These are phyloP conservation scores for Boletus rex-veris DNA, from an alignment of 768 basidiomycete species.

Conservation along the genomic window DNA sequence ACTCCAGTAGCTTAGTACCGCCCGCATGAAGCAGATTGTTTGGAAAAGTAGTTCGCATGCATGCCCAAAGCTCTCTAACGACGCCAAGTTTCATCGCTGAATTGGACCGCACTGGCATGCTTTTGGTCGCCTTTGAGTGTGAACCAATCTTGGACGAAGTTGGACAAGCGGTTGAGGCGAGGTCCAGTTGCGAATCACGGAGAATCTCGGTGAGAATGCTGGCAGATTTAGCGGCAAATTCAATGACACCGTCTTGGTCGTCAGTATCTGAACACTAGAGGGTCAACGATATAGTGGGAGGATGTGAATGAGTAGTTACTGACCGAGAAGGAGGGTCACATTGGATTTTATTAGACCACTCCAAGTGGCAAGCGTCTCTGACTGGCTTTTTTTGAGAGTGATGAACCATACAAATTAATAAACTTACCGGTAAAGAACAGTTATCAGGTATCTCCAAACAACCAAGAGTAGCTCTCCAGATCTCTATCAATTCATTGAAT, in stretches of 20 bases:
- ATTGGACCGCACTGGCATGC: slow-evolving; percentile 30
- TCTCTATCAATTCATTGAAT: slow-evolving; percentile 46
- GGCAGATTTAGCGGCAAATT: slow-evolving; percentile 40
- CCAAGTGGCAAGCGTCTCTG: slow-evolving; percentile 55
- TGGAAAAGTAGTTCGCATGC: slow-evolving; percentile 43
- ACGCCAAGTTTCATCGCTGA: slow-evolving; percentile 55
- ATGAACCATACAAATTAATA: neutral
- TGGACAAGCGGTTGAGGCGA: slow-evolving; percentile 30
- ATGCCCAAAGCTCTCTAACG: slow-evolving; percentile 56
- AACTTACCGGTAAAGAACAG: slow-evolving; percentile 48
- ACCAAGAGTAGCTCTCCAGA: slow-evolving; percentile 50
- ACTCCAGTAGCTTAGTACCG: slow-evolving; percentile 44
- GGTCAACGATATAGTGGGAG: neutral
- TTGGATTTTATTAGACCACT: slow-evolving; percentile 50
- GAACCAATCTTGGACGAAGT: slow-evolving; percentile 7
- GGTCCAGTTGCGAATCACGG: slow-evolving; percentile 43
- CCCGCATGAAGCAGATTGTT: slow-evolving; percentile 39
- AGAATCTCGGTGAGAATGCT: slow-evolving; percentile 49
- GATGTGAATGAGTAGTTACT: slow-evolving; percentile 32
- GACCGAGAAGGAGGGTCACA: slow-evolving; percentile 48
- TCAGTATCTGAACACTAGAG: slow-evolving; percentile 36
- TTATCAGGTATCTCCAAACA: slow-evolving; percentile 46
- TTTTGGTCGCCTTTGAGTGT: slow-evolving; percentile 7
- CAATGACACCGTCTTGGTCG: slow-evolving; percentile 37
- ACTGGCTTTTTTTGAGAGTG: slow-evolving; percentile 26